phyloP scores from a whole-genome alignment of 23 red algal species.

The Gracilariopsis chorda region DNA sequence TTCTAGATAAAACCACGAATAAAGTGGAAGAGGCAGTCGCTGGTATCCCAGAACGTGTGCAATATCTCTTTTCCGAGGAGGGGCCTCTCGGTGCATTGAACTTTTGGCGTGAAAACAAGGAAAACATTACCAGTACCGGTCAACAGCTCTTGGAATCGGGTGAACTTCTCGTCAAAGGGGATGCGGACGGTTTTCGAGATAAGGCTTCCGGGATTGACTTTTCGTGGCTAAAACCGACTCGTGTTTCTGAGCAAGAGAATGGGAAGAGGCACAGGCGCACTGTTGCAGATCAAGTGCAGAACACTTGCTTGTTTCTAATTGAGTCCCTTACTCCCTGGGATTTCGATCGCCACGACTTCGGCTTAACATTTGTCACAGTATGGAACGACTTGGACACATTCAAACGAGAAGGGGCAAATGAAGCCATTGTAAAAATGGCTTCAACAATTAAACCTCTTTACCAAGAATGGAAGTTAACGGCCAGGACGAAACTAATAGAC shows the following conservation, averaged over 20 bases:
- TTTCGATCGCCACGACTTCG: conserved; percentile 67
- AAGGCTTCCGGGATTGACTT: conserved; percentile 35
- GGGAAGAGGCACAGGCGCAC: not conserved
- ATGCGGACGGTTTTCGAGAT: conserved; percentile 13
- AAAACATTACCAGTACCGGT: not conserved
- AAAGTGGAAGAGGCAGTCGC: not conserved
- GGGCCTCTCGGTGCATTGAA: conserved; percentile 22
- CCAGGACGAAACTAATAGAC: conserved; percentile 18
- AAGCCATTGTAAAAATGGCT: conserved; percentile 28
- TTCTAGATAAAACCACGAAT: not conserved
- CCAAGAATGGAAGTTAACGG: conserved; percentile 65
- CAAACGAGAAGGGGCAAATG: not conserved
- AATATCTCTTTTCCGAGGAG: conserved; percentile 32
- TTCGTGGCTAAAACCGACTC: not conserved
- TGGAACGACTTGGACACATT: conserved; percentile 29
- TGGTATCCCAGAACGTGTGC: not conserved
- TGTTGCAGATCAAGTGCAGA: not conserved
- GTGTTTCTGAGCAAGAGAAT: not conserved
- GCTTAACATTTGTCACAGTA: conserved; percentile 31
- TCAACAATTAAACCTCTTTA: conserved; percentile 56
- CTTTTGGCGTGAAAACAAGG: conserved; percentile 49
- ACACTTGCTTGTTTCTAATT: not conserved
- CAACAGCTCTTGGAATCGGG: conserved; percentile 28
- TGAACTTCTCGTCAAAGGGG: not conserved
- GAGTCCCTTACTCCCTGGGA: conserved; percentile 64